A percentile compares a stretch with the other conserved stretches of the same genome.
Evolutionary conservation across 1,284 basidiomycete species (phyloP).

Genomic region (Sanghuangporus weigelae): DNA sequence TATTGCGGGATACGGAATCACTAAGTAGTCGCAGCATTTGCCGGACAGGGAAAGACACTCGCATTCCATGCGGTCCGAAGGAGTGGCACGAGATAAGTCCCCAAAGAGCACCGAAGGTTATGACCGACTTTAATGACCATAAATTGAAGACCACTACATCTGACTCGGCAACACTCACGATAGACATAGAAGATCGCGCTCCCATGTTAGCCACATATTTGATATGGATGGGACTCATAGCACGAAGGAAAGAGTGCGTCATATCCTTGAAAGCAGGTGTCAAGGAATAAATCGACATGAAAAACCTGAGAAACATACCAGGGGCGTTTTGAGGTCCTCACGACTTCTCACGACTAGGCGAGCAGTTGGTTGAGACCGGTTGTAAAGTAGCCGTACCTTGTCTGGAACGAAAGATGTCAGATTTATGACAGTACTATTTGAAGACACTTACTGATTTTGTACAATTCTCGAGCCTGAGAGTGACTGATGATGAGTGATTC

Average conservation of each 20-base stretch:
- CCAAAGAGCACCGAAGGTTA: slow-evolving; percentile 82
- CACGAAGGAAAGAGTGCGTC: slow-evolving; percentile 83
- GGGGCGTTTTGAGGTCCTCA: slow-evolving; percentile 65
- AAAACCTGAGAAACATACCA: slow-evolving; percentile 37
- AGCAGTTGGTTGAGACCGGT: slow-evolving; percentile 73
- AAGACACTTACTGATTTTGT: slow-evolving; percentile 37
- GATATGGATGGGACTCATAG: slow-evolving; percentile 88
- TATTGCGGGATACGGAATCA: slow-evolving; percentile 80
- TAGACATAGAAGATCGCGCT: slow-evolving; percentile 81
- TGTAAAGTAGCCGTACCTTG: slow-evolving; percentile 80
- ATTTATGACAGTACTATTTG: not conserved
- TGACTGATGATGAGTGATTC: slow-evolving; percentile 12
- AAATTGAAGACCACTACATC: not conserved
- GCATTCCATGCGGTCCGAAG: slow-evolving; percentile 75
- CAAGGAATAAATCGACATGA: slow-evolving; percentile 12
- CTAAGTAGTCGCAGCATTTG: slow-evolving; percentile 80
- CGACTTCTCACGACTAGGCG: slow-evolving; percentile 66
- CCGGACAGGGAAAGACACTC: slow-evolving; percentile 80
- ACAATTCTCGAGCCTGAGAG: slow-evolving; percentile 39
- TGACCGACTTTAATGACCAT: slow-evolving; percentile 55
- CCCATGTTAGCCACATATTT: slow-evolving; percentile 83
- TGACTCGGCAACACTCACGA: slow-evolving; percentile 40
- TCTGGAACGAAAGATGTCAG: slow-evolving; percentile 35
- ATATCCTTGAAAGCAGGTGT: slow-evolving; percentile 50
- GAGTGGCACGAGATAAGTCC: slow-evolving; percentile 83